Evolutionary conservation across 352 stramenopile species (phyloP), one percentile per base, ranked within the genome.

Genomic region (Globisporangium takayamanum): DNA sequence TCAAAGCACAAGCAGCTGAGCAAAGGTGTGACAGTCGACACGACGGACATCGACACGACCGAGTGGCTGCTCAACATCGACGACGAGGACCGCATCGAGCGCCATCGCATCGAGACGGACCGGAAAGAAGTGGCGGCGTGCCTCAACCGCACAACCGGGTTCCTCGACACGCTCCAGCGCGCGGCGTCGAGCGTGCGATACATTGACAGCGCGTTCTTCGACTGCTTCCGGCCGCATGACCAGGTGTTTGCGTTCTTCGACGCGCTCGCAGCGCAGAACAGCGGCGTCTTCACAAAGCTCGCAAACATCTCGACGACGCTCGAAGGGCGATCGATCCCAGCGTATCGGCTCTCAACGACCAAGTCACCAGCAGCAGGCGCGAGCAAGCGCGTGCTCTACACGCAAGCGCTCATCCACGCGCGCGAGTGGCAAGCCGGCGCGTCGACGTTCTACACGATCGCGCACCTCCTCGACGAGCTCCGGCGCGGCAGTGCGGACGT

Each of bases 171-270:
- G 14, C 53, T 88, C 44, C 39, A 53, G 50, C 37, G 55, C 16
- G 42, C 64, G 1, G 10, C 39, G 22, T 45, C 53, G 4, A 30
- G 33, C 7, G 33, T 12, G 8, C 15, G 15, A 47, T 86, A 85
- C 60, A 70, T 68, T 0, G 59, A 78, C 16, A 89, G 64, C 55
- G 65, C 66, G 28, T 92, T 80, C 55, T 92, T 92, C 50, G 70
- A 88, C 44, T 92, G 82, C 60, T 92, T 88, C 60, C 80, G 74
- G 42, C 78, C 77, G 45, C 57, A 62, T 11, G 74, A 89, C 42
- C 62, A 89, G 46, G 70, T 89, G 3, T 81, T 82, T 57, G 61
- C 68, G 33, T 92, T 88, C 60, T 69, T 92, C 14, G 73, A 87
- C 42, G 60, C 66, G 36, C 33, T 92, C 10, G 60, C 56, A 11